These are phyloP conservation scores for Aspergillus oerlinghausenensis DNA, from an alignment of 2,329 filamentous ascomycete species.

Conservation along the genomic window DNA sequence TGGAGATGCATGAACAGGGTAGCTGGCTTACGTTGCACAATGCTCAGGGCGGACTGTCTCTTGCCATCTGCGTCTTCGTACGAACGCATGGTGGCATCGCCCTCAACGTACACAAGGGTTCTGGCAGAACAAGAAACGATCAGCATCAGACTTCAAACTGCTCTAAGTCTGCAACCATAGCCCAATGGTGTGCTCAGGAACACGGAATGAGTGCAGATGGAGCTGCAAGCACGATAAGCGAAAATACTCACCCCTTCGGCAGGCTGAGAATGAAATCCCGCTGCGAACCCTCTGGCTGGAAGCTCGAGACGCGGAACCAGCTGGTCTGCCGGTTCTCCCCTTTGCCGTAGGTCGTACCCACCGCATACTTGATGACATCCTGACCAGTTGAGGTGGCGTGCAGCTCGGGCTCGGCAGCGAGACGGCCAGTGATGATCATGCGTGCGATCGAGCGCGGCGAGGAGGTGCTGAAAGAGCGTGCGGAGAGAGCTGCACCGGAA, in stretches of 20 bases:
- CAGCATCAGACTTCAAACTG: constrained; percentile 4
- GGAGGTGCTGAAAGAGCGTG: constrained; percentile 72
- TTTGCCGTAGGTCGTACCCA: constrained; percentile 65
- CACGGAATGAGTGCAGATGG: neutral
- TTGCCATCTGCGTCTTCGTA: constrained; percentile 70
- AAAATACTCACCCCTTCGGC: constrained; percentile 72
- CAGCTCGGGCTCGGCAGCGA: constrained; percentile 74
- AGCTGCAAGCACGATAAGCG: neutral
- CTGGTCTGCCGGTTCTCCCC: constrained; percentile 70
- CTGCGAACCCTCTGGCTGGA: constrained; percentile 60
- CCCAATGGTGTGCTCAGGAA: neutral
- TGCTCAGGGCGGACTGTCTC: constrained; percentile 56
- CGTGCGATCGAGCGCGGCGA: constrained; percentile 62
- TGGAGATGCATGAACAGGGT: neutral
- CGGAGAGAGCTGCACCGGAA: constrained; percentile 32
- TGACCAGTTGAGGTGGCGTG: constrained; percentile 63
- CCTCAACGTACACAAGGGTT: constrained; percentile 76
- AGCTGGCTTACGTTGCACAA: constrained; percentile 68
- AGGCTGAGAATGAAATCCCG: constrained; percentile 69
- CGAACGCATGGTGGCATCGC: constrained; percentile 64
- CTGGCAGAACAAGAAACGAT: constrained; percentile 43
- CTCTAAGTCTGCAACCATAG: neutral
- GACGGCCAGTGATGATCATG: constrained; percentile 81
- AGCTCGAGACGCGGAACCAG: constrained; percentile 79
- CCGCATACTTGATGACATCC: constrained; percentile 70